phyloP scores from a whole-genome alignment of 2,329 filamentous ascomycete genomes.

The Waltergamsia citrina region DNA sequence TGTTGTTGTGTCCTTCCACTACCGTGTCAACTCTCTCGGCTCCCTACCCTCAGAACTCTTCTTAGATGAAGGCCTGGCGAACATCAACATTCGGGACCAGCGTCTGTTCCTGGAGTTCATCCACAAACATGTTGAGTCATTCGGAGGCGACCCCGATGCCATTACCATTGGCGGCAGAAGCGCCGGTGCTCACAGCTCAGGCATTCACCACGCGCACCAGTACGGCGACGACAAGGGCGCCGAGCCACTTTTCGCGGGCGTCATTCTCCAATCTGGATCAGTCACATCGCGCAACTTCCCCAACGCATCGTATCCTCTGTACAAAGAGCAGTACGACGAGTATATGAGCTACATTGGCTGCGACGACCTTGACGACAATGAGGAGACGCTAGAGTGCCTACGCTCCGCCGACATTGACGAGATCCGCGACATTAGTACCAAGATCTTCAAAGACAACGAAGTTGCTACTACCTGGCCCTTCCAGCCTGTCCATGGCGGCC shows the following conservation, averaged over 20 bases:
- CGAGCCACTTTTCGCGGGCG: neutral
- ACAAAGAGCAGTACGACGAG: slow-evolving; percentile 19
- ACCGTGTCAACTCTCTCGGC: slow-evolving; percentile 27
- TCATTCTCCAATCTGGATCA: neutral
- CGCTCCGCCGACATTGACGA: slow-evolving; percentile 21
- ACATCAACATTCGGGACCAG: slow-evolving; percentile 45
- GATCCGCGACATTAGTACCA: slow-evolving; percentile 25
- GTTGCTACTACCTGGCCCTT: slow-evolving; percentile 36
- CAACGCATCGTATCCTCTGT: slow-evolving; percentile 20
- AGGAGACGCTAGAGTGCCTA: slow-evolving; percentile 26
- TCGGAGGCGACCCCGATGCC: slow-evolving; percentile 40
- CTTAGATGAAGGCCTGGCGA: slow-evolving; percentile 27
- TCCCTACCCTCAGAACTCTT: slow-evolving; percentile 31
- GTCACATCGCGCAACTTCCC: slow-evolving; percentile 26
- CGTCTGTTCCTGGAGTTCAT: slow-evolving; percentile 43
- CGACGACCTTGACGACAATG: slow-evolving; percentile 14
- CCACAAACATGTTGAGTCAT: slow-evolving; percentile 37
- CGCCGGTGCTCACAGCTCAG: slow-evolving; percentile 34
- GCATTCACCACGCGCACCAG: slow-evolving; percentile 21
- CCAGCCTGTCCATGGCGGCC: slow-evolving; percentile 34
- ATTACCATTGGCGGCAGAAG: slow-evolving; percentile 47
- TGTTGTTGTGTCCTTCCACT: slow-evolving; percentile 33
- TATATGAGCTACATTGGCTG: slow-evolving; percentile 19
- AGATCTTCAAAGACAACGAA: slow-evolving; percentile 25
- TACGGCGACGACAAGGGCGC: neutral